Percentiles rank a stretch among this genome's conserved stretches.
phyloP scores from a whole-genome alignment of 1,284 basidiomycete species.

The Inonotus hispidus region DNA sequence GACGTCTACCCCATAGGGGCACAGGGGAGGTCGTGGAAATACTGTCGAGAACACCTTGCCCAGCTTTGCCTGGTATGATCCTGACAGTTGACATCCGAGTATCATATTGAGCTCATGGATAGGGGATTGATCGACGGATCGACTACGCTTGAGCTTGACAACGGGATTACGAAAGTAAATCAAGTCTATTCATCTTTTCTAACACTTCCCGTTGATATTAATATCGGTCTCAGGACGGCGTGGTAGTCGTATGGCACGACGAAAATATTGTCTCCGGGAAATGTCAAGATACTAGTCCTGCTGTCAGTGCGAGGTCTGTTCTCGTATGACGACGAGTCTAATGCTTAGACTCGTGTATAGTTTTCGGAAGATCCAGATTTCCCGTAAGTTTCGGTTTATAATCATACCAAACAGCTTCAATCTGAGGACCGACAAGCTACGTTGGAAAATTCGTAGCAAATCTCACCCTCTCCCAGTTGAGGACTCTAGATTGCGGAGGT shows the following conservation, averaged over 20 bases:
- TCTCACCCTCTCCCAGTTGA: constrained; percentile 70
- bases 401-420: too few relatives aligned
- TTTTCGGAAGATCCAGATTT: constrained; percentile 50
- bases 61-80: constrained; percentile 68
- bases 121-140: constrained; percentile 71
- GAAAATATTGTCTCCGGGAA: constrained; percentile 56
- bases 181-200: background rate
- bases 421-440: constrained; percentile 26
- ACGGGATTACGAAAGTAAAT: constrained; percentile 64
- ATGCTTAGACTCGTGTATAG: constrained; percentile 27
- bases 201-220: background rate
- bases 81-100: background rate
- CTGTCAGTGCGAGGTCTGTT: constrained; percentile 29
- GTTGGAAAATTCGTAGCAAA: constrained; percentile 73
- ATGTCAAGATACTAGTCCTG: constrained; percentile 61
- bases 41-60: constrained; percentile 65
- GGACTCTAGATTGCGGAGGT: constrained; percentile 77
- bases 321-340: background rate
- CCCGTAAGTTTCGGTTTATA: constrained; percentile 33
- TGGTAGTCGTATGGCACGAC: constrained; percentile 77
- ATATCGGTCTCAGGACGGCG: constrained; percentile 48
- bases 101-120: constrained; percentile 5
- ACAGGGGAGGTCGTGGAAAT: constrained; percentile 72
- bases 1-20: too few relatives aligned
- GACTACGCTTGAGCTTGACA: constrained; percentile 73